Conservation (phyloP, 257 asterid species). For the Nicotiana obtusifolia region DNA sequence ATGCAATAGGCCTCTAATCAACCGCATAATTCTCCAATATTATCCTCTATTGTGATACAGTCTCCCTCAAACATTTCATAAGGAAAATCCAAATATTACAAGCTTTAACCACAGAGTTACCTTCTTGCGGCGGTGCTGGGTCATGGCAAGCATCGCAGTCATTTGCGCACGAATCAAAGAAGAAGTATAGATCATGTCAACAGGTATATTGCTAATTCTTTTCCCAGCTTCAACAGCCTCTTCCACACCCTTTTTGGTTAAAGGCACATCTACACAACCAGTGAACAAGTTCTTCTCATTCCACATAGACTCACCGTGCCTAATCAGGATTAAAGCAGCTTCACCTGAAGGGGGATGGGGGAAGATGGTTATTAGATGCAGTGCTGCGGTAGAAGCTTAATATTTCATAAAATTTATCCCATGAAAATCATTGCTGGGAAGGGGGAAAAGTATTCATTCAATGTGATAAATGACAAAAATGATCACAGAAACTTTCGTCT, state of each 20-base stretch:
- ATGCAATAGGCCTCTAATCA: background rate
- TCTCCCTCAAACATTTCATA: no score
- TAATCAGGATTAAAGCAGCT: constrained; percentile 81
- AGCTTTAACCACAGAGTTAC: constrained; percentile 24
- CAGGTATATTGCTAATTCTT: constrained; percentile 90
- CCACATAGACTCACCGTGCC: constrained; percentile 99
- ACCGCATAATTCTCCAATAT: background rate
- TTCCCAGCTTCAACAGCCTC: constrained; percentile 97
- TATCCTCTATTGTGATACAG: no score
- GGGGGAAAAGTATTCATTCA: background rate
- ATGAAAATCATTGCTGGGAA: background rate
- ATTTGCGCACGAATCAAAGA: constrained; percentile 91
- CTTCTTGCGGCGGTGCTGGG: constrained; percentile 97
- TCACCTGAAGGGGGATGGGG: constrained; percentile 42
- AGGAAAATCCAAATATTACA: background rate
- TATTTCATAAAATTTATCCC: background rate
- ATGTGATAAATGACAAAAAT: background rate
- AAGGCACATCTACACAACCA: constrained; percentile 96
- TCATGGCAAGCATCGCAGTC: constrained; percentile 99
- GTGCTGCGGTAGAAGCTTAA: background rate
- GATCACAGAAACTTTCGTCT: background rate
- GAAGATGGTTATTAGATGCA: background rate
- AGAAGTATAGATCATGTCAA: constrained; percentile 89
- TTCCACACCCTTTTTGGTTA: constrained; percentile 84
- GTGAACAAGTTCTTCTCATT: constrained; percentile 98